These are phyloP conservation scores for Sporothrix pseudoabietina DNA, from an alignment of 2,329 filamentous ascomycete species.

Conservation along the genomic window DNA sequence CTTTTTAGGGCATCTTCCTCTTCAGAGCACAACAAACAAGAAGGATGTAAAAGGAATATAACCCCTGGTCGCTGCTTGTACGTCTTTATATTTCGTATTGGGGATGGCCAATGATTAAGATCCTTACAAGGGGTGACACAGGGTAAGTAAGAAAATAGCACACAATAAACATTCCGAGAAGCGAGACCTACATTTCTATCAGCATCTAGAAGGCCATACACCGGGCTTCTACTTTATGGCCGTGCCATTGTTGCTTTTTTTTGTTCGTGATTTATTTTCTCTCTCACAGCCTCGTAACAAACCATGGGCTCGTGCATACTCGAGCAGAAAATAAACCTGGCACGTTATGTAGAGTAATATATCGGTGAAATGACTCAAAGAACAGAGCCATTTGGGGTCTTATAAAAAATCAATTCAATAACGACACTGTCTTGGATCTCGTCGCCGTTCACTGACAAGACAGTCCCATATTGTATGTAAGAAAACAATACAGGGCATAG, in stretches of 20 bases:
- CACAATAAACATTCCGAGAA: neutral
- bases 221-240: no score
- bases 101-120: neutral
- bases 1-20: neutral
- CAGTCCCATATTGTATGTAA: neutral
- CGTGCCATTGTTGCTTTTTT: neutral
- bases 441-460: neutral
- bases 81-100: slow-evolving; percentile 18
- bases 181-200: neutral
- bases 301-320: neutral
- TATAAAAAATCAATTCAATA: neutral
- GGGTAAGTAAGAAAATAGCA: neutral
- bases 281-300: neutral
- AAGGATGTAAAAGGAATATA: neutral
- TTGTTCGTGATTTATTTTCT: neutral
- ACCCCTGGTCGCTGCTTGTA: slow-evolving; percentile 1
- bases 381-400: neutral
- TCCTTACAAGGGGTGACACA: neutral
- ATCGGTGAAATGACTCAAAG: neutral
- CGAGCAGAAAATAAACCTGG: neutral
- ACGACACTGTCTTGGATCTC: neutral
- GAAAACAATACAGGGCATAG: neutral
- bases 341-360: neutral
- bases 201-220: neutral
- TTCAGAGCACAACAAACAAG: neutral